Percentiles rank a stretch among this genome's conserved stretches.
These are phyloP conservation scores for Kodamaea kakaduensis DNA, from an alignment of 805 yeast species.

Conservation along the genomic window DNA sequence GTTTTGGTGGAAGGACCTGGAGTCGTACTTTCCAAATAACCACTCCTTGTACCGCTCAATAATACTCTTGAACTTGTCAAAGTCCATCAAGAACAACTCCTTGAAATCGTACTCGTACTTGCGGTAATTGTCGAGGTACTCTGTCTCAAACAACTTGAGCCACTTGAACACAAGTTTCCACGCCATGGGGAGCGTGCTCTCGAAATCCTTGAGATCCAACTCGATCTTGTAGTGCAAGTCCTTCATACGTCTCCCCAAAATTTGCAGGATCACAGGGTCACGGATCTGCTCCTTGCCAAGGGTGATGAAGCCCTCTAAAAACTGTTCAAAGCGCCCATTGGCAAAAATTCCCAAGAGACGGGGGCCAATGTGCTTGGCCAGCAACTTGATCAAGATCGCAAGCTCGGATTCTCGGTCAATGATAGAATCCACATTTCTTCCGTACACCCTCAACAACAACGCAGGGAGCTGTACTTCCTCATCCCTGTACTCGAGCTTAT, in stretches of 20 bases:
- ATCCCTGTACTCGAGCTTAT: slow-evolving; percentile 58
- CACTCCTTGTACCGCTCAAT: slow-evolving; percentile 56
- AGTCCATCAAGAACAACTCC: slow-evolving; percentile 42
- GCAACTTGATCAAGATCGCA: slow-evolving; percentile 64
- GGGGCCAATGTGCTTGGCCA: slow-evolving; percentile 82
- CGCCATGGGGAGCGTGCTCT: slow-evolving; percentile 53
- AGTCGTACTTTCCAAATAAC: slow-evolving; percentile 52
- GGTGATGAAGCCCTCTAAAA: slow-evolving; percentile 75
- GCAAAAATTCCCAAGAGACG: slow-evolving; percentile 80
- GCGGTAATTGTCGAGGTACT: slow-evolving; percentile 36
- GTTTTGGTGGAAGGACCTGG: slow-evolving; percentile 38
- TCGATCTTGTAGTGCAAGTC: slow-evolving; percentile 82
- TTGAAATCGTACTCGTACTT: slow-evolving; percentile 30
- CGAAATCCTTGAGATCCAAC: slow-evolving; percentile 53
- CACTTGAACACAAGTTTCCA: slow-evolving; percentile 75
- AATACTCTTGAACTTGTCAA: slow-evolving; percentile 47
- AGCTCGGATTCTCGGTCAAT: slow-evolving; percentile 86
- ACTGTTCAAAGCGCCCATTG: slow-evolving; percentile 94
- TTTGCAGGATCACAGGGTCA: slow-evolving; percentile 68
- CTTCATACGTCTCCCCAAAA: slow-evolving; percentile 94
- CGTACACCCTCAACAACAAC: slow-evolving; percentile 77
- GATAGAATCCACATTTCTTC: slow-evolving; percentile 78
- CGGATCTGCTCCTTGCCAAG: slow-evolving; percentile 70
- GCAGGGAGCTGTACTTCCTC: slow-evolving; percentile 46
- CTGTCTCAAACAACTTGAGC: slow-evolving; percentile 45